These are phyloP conservation scores for Sporobolomyces roseus DNA, from an alignment of 768 basidiomycete genomes.

Conservation along the genomic window DNA sequence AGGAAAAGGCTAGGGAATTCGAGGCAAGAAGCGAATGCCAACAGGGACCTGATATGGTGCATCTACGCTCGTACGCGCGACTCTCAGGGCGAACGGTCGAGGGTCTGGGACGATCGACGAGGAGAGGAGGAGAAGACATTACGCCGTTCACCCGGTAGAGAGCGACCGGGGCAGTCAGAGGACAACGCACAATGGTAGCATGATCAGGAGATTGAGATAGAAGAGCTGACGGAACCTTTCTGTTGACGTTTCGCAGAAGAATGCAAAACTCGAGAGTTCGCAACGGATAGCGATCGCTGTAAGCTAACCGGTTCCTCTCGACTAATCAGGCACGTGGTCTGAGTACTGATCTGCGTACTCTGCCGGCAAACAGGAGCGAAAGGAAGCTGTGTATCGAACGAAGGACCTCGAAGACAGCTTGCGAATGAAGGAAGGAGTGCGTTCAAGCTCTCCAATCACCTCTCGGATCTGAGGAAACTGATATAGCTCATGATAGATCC, in stretches of 20 bases:
- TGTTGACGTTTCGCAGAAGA: background rate
- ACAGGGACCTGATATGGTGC: no score
- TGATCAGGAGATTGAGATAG: background rate
- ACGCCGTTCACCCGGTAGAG: no score
- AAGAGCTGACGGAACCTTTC: background rate
- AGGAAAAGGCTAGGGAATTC: background rate
- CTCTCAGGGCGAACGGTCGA: no score
- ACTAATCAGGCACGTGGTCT: background rate
- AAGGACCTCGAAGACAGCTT: conserved; percentile 25
- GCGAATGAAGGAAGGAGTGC: conserved; percentile 8
- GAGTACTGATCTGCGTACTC: background rate
- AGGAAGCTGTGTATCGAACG: conserved; percentile 14
- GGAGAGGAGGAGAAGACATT: no score
- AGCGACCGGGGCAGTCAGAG: no score
- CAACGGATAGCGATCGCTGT: conserved; percentile 7
- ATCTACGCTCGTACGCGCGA: no score
- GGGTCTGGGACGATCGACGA: no score
- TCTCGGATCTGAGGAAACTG: background rate
- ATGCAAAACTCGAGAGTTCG: conserved; percentile 1
- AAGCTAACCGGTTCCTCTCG: background rate
- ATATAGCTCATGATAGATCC: conserved; percentile 4
- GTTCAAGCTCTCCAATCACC: background rate
- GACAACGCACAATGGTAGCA: no score
- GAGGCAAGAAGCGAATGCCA: no score
- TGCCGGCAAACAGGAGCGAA: conserved; percentile 8